Conservation (phyloP, 2,329 filamentous ascomycete species). For the Aureobasidium melanogenum region DNA sequence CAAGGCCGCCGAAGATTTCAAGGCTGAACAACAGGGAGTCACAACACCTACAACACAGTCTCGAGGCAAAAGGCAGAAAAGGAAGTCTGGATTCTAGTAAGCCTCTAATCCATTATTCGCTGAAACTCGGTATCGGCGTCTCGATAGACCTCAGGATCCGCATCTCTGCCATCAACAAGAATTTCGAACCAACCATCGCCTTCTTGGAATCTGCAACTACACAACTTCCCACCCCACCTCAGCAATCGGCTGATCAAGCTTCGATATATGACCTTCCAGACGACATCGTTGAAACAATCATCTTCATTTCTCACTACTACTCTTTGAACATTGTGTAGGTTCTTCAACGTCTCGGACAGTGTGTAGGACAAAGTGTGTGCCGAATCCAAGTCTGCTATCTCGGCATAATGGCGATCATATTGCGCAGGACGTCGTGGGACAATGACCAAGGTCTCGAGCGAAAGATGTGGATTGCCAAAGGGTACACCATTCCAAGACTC, state of each 20-base stretch:
- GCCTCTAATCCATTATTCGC: not conserved
- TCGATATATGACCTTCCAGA: constrained; percentile 28
- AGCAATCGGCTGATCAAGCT: constrained; percentile 26
- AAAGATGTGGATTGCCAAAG: constrained; percentile 24
- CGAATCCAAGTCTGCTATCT: constrained; percentile 28
- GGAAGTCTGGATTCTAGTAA: constrained; percentile 5
- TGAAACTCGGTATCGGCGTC: constrained; percentile 5
- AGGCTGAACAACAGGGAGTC: not conserved
- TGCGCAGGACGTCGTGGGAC: constrained; percentile 22
- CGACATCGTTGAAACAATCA: constrained; percentile 24
- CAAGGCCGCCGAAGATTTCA: not conserved
- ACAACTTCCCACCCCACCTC: constrained; percentile 25
- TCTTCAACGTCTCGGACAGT: constrained; percentile 14
- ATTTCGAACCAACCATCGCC: not conserved
- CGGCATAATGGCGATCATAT: constrained; percentile 20
- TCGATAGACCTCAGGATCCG: not conserved
- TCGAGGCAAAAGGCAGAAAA: not conserved
- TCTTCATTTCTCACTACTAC: constrained; percentile 24
- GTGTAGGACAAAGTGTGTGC: constrained; percentile 21
- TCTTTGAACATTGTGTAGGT: constrained; percentile 20
- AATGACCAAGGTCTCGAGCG: constrained; percentile 24
- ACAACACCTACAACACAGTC: not conserved
- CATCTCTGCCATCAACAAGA: not conserved
- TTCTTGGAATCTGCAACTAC: constrained; percentile 2
- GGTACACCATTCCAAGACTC: constrained; percentile 27